Conservation (phyloP, 2,329 filamentous ascomycete species). For the Claviceps maximensis region DNA sequence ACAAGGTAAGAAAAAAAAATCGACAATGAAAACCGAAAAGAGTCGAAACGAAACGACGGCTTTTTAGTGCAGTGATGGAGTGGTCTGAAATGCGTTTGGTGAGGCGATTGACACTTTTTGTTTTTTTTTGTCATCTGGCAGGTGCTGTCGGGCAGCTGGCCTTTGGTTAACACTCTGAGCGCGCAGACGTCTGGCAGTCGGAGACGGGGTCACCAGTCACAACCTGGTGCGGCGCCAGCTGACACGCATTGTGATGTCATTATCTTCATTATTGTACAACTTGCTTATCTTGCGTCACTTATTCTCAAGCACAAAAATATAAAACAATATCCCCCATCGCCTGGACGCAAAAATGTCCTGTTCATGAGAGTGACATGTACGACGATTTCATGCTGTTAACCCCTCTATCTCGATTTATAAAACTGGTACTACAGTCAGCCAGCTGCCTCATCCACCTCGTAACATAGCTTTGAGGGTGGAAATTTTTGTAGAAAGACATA, state of each 20-base stretch:
- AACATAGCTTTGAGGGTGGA: not conserved
- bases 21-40: not conserved
- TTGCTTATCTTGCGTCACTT: not conserved
- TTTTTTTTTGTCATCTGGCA: not conserved
- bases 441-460: not conserved
- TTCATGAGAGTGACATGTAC: not conserved
- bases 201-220: not conserved
- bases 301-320: no score
- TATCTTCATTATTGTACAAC: not conserved
- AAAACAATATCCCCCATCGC: no score
- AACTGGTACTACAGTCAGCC: conserved; percentile 20
- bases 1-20: not conserved
- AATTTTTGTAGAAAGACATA: not conserved
- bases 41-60: no score
- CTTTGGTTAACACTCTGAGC: not conserved
- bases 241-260: not conserved
- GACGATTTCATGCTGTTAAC: not conserved
- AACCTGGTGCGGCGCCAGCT: not conserved
- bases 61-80: not conserved
- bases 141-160: conserved; percentile 1
- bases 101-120: not conserved
- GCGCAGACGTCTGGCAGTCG: not conserved
- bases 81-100: not conserved
- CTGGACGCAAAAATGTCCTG: no score
- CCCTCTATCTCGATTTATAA: conserved; percentile 22